Evolutionary conservation across 2,329 filamentous ascomycete species (phyloP), one percentile per base, ranked within the genome.

Genomic region (Paramyrothecium roridum): DNA sequence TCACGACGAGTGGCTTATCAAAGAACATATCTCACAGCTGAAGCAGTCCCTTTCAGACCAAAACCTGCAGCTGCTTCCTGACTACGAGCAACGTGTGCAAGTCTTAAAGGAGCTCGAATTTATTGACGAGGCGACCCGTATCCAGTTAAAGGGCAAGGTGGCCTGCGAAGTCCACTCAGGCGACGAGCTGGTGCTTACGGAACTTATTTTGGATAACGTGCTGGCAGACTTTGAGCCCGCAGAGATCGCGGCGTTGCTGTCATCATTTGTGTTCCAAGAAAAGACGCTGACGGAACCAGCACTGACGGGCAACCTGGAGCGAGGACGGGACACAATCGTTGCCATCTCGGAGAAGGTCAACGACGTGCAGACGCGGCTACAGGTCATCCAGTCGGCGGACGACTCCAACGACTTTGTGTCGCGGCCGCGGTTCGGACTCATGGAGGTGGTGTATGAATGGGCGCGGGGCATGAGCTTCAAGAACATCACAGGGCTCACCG

Each of bases 401-500:
- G 93, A 97, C 68, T 89, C 88, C 56, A 96, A 96, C 65, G 93
- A 98, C 72, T 97, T 97, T 67, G 89, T 90, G 37, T 91, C 86
- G 57, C 83, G 88, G 54, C 91, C 93, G 2, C 84, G 93, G 11
- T 99, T 99, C 69, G 95, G 93, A 1, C 82, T 99, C 54, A 92
- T 96, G 70, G 95, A 99, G 73, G 95, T 99, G 0, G 96, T 99
- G 34, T 97, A 98, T 70, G 95, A 99, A 73, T 99, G 95, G 95
- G 95, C 95, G 11, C 81, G 91, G 51, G 95, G 95, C 23, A 98
- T 98, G 91, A 93, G 90, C 52, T 99, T 99, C 80, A 96, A 96
- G 74, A 93, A 95, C 61, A 99, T 99, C 63, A 98, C 93, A 0
- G 90, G 93, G 62, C 76, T 99, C 68, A 99, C 95, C 8, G 93